phyloP scores from a whole-genome alignment of 192 early-diverging fungal species.

The Backusella luteola region DNA sequence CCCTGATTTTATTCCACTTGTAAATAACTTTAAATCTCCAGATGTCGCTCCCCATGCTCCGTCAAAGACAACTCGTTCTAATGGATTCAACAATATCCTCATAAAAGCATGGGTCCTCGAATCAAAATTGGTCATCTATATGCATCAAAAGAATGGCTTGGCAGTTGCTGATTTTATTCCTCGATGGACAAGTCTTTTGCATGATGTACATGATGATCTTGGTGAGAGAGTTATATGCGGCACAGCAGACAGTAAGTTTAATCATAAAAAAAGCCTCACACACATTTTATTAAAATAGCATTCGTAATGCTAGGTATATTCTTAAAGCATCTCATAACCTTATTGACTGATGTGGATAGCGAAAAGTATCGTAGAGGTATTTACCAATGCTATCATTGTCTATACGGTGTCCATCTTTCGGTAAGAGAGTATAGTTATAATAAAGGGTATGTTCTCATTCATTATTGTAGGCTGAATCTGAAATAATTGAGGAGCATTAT shows the following conservation, averaged over 20 bases:
- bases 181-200: slow-evolving; percentile 39
- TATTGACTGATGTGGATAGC: slow-evolving; percentile 37
- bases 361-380: slow-evolving; percentile 44
- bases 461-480: slow-evolving; percentile 42
- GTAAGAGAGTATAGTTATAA: slow-evolving; percentile 34
- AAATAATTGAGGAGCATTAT: slow-evolving; percentile 53
- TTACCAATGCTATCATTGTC: slow-evolving; percentile 68
- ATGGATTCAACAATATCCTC: slow-evolving; percentile 24
- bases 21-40: slow-evolving; percentile 28
- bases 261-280: not conserved
- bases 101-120: slow-evolving; percentile 22
- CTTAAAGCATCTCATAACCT: slow-evolving; percentile 39
- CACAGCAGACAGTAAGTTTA: slow-evolving; percentile 42
- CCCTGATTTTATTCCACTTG: slow-evolving; percentile 36
- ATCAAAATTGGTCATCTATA: slow-evolving; percentile 7
- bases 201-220: slow-evolving; percentile 56
- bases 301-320: slow-evolving; percentile 41
- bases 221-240: slow-evolving; percentile 62
- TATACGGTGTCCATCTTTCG: slow-evolving; percentile 57
- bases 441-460: not conserved
- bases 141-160: not conserved
- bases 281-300: not conserved
- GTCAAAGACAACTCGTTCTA: slow-evolving; percentile 16
- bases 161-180: not conserved
- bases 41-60: slow-evolving; percentile 23